A percentile compares a stretch with the other conserved stretches of the same genome.
Evolutionary conservation across 2,329 filamentous ascomycete species (phyloP).

Genomic region (Aspergillus ochraceus): DNA sequence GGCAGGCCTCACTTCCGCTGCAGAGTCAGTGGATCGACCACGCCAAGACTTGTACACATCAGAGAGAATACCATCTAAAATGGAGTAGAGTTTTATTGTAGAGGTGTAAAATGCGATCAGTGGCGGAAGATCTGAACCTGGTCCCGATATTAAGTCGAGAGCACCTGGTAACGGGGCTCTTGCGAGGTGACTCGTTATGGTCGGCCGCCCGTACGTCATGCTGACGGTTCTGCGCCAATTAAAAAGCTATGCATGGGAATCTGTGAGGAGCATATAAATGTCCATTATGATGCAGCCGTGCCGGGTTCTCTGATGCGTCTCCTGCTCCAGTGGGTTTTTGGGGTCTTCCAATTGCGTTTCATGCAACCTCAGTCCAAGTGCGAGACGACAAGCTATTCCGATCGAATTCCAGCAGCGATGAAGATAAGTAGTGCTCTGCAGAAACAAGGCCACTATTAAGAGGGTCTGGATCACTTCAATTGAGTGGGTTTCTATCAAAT

Average conservation of each 20-base stretch:
- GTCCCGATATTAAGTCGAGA: slow-evolving; percentile 7
- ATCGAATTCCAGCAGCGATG: slow-evolving; percentile 46
- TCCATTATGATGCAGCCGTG: slow-evolving; percentile 43
- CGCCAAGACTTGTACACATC: slow-evolving; percentile 36
- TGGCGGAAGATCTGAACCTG: slow-evolving; percentile 11
- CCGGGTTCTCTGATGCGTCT: slow-evolving; percentile 41
- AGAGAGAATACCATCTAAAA: slow-evolving; percentile 36
- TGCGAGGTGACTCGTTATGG: slow-evolving; percentile 34
- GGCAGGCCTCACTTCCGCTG: slow-evolving; percentile 12
- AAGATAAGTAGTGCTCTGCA: slow-evolving; percentile 45
- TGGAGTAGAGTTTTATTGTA: slow-evolving; percentile 28
- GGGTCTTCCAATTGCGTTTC: slow-evolving; percentile 20
- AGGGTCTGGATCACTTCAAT: slow-evolving; percentile 45
- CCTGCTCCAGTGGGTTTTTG: slow-evolving; percentile 32
- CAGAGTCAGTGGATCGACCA: slow-evolving; percentile 14
- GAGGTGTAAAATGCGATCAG: slow-evolving; percentile 29
- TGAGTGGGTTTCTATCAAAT: slow-evolving; percentile 40
- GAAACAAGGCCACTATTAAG: slow-evolving; percentile 39
- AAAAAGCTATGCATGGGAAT: too few species aligned
- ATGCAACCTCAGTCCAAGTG: slow-evolving; percentile 46
- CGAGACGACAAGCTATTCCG: slow-evolving; percentile 44
- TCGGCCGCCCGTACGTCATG: slow-evolving; percentile 40
- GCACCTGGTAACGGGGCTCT: slow-evolving; percentile 22
- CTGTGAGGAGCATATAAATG: slow-evolving; percentile 23
- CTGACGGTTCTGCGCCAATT: slow-evolving; percentile 21